Evolutionary conservation across 768 basidiomycete species (phyloP).

Genomic region (Tylopilus felleus): DNA sequence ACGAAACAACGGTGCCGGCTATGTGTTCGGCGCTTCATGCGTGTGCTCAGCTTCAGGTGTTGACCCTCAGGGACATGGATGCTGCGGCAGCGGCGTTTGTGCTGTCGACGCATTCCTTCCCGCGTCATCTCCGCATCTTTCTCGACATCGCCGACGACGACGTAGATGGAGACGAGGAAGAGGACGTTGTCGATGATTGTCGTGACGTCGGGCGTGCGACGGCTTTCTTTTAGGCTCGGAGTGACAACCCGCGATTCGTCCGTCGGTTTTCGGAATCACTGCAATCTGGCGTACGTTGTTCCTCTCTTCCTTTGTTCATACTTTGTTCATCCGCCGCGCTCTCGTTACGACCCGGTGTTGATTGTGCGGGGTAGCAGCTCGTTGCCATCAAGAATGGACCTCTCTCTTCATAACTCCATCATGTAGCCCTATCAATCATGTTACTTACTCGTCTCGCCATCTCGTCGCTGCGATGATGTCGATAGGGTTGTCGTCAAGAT

Average conservation of each 20-base stretch:
- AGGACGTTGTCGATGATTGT: background rate
- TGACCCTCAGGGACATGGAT: conserved; percentile 15
- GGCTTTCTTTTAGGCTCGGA: background rate
- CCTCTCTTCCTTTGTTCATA: background rate
- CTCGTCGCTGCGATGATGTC: background rate
- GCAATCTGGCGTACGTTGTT: background rate
- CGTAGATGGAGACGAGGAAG: background rate
- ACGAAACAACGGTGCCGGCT: background rate
- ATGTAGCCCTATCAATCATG: too few species aligned
- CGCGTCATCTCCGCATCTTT: conserved; percentile 11
- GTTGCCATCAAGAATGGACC: too few species aligned
- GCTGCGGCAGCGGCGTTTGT: background rate
- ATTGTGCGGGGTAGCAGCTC: background rate
- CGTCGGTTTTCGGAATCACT: too few species aligned
- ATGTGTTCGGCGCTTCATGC: conserved; percentile 3
- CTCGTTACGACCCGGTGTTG: background rate
- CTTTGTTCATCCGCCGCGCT: background rate
- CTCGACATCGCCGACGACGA: conserved; percentile 14
- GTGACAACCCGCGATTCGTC: background rate
- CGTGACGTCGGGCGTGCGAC: background rate
- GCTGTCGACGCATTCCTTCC: conserved; percentile 5
- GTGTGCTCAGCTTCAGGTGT: conserved; percentile 3
- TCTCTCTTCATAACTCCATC: too few species aligned
- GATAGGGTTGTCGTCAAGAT: background rate
- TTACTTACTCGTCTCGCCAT: background rate